Percentiles rank a stretch among this genome's conserved stretches.
Conservation (phyloP, 208 protist genomes). For the Wallacemonas sp. region DNA sequence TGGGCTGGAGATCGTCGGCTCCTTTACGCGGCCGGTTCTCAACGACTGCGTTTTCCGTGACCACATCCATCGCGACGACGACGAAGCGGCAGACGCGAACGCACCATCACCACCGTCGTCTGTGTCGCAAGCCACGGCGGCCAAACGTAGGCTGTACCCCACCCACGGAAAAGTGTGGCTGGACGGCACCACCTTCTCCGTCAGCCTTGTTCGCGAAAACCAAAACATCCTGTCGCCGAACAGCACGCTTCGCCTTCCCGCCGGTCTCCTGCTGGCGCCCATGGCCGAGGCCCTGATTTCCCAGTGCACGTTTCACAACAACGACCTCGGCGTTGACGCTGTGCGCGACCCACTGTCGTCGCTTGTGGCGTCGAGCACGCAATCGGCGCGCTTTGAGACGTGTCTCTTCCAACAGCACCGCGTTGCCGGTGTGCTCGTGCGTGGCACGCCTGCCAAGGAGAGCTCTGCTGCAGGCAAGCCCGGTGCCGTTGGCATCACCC, state of each 20-base stretch:
- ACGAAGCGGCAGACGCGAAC: background rate
- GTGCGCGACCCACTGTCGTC: conserved; percentile 31
- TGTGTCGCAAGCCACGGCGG: too few species aligned
- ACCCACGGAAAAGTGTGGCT: conserved; percentile 38
- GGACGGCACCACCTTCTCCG: conserved; percentile 25
- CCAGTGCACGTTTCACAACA: conserved; percentile 60
- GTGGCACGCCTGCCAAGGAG: conserved; percentile 12
- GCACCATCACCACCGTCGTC: too few species aligned
- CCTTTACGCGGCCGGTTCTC: conserved; percentile 42
- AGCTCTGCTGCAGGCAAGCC: background rate
- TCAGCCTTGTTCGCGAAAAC: conserved; percentile 47
- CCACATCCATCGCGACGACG: conserved; percentile 21
- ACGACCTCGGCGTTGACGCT: conserved; percentile 78
- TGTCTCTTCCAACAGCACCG: conserved; percentile 36
- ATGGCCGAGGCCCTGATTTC: conserved; percentile 39
- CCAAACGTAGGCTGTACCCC: too few species aligned
- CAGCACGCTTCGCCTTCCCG: conserved; percentile 29
- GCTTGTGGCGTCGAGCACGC: background rate
- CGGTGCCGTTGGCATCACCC: too few species aligned
- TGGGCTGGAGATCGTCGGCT: conserved; percentile 71
- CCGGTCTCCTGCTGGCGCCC: conserved; percentile 53
- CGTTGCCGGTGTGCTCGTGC: conserved; percentile 61
- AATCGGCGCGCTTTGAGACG: conserved; percentile 19
- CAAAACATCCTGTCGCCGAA: conserved; percentile 28
- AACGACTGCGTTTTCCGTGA: conserved; percentile 61